phyloP scores from a whole-genome alignment of 352 stramenopile species.

The Phytophthora colocasiae region DNA sequence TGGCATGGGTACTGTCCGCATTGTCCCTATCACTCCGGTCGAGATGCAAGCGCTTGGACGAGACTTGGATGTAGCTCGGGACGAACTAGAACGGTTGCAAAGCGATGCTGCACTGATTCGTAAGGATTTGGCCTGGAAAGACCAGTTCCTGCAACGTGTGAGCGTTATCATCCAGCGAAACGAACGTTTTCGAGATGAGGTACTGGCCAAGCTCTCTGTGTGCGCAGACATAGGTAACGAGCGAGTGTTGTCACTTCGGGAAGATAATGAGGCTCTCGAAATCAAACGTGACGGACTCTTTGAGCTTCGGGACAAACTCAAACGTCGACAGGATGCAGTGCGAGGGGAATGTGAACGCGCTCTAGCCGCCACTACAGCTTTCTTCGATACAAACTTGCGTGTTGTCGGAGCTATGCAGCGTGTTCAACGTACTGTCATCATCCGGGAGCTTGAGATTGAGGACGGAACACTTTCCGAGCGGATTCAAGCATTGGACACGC shows the following conservation, averaged over 20 bases:
- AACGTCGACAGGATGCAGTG: conserved; percentile 37
- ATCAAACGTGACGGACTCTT: conserved; percentile 41
- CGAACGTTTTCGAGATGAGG: conserved; percentile 59
- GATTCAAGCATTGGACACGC: conserved; percentile 42
- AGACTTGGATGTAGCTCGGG: conserved; percentile 55
- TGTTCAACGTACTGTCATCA: conserved; percentile 48
- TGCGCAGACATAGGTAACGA: conserved; percentile 64
- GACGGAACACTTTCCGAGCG: conserved; percentile 20
- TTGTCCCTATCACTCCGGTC: conserved; percentile 57
- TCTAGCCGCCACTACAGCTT: conserved; percentile 45
- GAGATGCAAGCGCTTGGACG: conserved; percentile 52
- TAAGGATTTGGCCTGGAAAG: conserved; percentile 66
- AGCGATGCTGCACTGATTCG: conserved; percentile 43
- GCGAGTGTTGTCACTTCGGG: conserved; percentile 56
- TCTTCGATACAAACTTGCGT: conserved; percentile 66
- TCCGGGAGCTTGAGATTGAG: conserved; percentile 54
- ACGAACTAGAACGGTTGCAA: conserved; percentile 52
- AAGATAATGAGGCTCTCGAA: conserved; percentile 64
- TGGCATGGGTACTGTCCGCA: conserved; percentile 69
- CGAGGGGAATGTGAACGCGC: conserved; percentile 46
- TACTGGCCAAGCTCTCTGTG: conserved; percentile 42
- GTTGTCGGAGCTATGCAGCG: conserved; percentile 65
- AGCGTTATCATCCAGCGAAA: conserved; percentile 79
- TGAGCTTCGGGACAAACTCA: conserved; percentile 38
- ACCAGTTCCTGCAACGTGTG: conserved; percentile 69